Base-by-base conservation (phyloP, 495 filamentous ascomycete genomes). In the Penicillium arizonense region DNA sequence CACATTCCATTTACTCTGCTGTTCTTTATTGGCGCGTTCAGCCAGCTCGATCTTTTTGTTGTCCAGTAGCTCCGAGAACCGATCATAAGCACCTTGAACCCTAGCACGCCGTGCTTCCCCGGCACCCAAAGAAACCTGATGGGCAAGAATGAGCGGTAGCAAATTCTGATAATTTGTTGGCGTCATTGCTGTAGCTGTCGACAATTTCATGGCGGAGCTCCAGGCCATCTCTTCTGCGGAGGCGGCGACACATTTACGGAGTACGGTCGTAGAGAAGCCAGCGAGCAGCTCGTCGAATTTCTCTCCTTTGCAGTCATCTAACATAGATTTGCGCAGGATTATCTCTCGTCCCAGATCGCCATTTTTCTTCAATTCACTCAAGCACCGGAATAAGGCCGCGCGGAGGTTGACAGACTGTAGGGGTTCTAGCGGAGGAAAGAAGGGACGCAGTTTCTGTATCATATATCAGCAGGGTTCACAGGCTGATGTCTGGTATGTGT, bases 271-370 rank as follows among this genome's bases (percentile, higher is more conserved):
- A 5, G 91, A 94, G 64, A 96, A 95, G 0, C 81, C 78, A 10
- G 86, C 81, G 10, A 96, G 76, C 2, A 93, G 68, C 68, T 96
- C 90, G 63, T 89, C 87, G 48, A 90, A 79, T 55, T 88, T 81
- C 52, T 90, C 89, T 28, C 89, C 89, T 56, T 85, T 88, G 72
- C 91, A 96, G 55, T 96, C 90, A 65, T 96, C 91, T 50, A 96
- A 74, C 88, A 95, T 93, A 0, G 87, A 90, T 71, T 93, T 96
- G 37, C 91, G 83, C 35, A 96, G 71, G 4, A 90, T 82, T 0
- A 79, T 79, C 64, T 95, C 90, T 44, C 86, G 80, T 9, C 89
- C 87, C 16, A 96, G 73, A 1, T 89, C 78, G 9, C 89, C 90
- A 78, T 84, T 88, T 70, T 91, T 95, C 78, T 95, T 96, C 44